Evolutionary conservation across 257 asterid genomes (phyloP).

Genomic region (Nicotiana obtusifolia): DNA sequence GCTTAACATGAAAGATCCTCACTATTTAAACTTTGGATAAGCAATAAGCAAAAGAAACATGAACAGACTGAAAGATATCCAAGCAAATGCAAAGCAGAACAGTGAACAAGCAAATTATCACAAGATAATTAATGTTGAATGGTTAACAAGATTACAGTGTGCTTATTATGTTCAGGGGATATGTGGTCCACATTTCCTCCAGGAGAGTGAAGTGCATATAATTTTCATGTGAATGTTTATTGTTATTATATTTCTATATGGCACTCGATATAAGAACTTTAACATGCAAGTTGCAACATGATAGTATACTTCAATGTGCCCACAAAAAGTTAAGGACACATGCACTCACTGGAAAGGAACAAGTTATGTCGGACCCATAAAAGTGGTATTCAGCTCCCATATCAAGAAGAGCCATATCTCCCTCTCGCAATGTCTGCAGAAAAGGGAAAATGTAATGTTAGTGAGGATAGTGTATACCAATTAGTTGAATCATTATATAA

Average conservation of each 20-base stretch:
- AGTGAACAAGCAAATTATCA: background rate
- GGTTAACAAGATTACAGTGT: background rate
- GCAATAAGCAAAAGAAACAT: background rate
- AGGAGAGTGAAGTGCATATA: background rate
- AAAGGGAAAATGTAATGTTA: background rate
- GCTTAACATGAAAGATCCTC: background rate
- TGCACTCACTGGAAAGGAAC: slow-evolving; percentile 82
- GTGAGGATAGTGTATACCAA: background rate
- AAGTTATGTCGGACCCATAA: slow-evolving; percentile 96
- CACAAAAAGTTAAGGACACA: background rate
- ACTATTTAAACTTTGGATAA: background rate
- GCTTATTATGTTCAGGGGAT: background rate
- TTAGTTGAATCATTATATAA: background rate
- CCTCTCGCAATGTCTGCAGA: slow-evolving; percentile 65
- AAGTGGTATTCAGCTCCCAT: slow-evolving; percentile 98
- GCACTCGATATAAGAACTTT: background rate
- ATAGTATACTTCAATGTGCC: background rate
- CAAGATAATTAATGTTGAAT: background rate
- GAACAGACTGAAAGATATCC: background rate
- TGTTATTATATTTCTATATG: background rate
- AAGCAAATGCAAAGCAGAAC: background rate
- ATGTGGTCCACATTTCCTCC: background rate
- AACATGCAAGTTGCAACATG: background rate
- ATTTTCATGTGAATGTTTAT: background rate
- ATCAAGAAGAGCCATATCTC: slow-evolving; percentile 92